These are phyloP conservation scores for Tuber calosporum DNA, from an alignment of 495 filamentous ascomycete species.

Conservation along the genomic window DNA sequence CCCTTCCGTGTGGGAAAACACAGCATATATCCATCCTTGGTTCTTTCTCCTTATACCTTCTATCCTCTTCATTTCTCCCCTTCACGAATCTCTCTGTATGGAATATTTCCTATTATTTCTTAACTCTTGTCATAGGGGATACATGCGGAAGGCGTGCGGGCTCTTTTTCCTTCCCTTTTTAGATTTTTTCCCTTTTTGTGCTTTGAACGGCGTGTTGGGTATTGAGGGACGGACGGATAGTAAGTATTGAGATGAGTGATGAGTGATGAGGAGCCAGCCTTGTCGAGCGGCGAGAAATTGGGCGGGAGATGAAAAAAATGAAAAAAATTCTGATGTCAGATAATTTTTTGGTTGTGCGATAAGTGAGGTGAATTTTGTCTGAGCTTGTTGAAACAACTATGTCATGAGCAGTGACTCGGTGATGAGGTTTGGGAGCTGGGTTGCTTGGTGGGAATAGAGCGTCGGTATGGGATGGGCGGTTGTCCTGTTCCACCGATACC, in stretches of 20 bases:
- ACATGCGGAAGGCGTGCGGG: not conserved
- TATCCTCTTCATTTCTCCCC: not conserved
- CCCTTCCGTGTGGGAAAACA: not conserved
- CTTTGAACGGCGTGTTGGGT: not conserved
- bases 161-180: constrained; percentile 2
- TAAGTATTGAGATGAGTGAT: not conserved
- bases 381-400: not conserved
- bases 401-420: not conserved
- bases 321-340: not conserved
- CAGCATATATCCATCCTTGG: not conserved
- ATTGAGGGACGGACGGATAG: not conserved
- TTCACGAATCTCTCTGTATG: not conserved
- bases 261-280: not conserved
- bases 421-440: not conserved
- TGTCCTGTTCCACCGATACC: not conserved
- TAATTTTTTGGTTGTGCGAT: not conserved
- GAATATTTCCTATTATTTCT: not conserved
- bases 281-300: not conserved
- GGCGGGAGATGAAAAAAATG: not conserved
- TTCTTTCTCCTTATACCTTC: not conserved
- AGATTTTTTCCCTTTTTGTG: constrained; percentile 1
- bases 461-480: not conserved
- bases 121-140: not conserved
- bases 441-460: not conserved
- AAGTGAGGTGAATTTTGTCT: not conserved